Evolutionary conservation across 2,329 filamentous ascomycete genomes (phyloP), one percentile per base, ranked within the genome.

Genomic region (Phaeosphaeria sp.): DNA sequence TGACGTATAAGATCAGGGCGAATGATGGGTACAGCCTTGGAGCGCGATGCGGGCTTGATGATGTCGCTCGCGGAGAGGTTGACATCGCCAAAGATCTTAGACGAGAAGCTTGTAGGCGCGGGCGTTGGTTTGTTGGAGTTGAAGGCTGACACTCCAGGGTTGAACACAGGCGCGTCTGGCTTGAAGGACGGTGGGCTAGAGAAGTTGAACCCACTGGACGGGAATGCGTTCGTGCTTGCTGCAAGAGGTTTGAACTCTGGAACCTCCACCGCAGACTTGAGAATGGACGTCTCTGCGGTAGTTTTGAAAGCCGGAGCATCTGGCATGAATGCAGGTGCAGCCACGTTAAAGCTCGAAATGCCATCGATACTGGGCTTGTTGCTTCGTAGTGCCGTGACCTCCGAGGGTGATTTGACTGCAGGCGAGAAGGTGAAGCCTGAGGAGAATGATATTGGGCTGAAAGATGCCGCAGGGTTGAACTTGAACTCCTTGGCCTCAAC

Each of bases 401-500:
- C 77, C 7, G 79, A 82, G 64, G 87, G 82, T 15, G 71, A 64
- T 48, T 71, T 71, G 55, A 61, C 53, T 22, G 65, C 62, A 22
- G 80, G 78, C 53, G 80, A 76, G 68, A 84, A 83, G 11, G 62
- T 63, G 48, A 76, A 75, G 45, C 67, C 68, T 5, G 78, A 77
- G 17, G 82, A 68, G 48, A 71, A 82, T 2, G 81, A 74, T 17
- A 76, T 78, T 17, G 83, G 78, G 44, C 78, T 79, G 66, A 86
- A 86, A 2, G 82, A 79, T 17, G 79, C 79, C 36, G 77, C 76
- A 6, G 86, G 85, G 54, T 89, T 84, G 77, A 94, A 94, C 67
- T 89, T 84, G 82, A 97, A 97, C 71, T 95, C 92, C 47, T 93
- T 91, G 0, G 94, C 94, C 61, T 90, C 87, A 27, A 96, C 93